These are phyloP conservation scores for peach (Prunus persica) DNA, from an alignment of 306 rosid species.

Conservation along the genomic window DNA sequence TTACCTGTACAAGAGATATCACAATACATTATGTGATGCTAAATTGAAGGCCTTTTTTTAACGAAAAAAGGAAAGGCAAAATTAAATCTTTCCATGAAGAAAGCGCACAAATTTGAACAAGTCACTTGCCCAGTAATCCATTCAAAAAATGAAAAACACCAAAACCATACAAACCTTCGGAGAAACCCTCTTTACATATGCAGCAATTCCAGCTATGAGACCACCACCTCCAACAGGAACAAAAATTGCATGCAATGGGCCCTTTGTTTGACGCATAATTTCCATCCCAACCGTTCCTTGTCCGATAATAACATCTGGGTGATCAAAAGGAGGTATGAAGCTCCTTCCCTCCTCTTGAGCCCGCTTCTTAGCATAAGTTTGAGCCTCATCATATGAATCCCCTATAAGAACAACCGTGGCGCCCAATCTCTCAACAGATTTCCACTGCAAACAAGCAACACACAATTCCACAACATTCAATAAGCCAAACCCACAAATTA, in stretches of 20 bases:
- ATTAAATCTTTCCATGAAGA: background rate
- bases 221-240: conserved; percentile 99
- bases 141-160: background rate
- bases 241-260: conserved; percentile 77
- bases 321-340: conserved; percentile 92
- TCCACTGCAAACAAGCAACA: conserved; percentile 52
- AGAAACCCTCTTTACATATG: conserved; percentile 86
- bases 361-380: conserved; percentile 77
- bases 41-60: background rate
- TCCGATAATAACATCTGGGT: conserved; percentile 89
- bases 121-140: background rate
- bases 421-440: conserved; percentile 78
- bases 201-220: conserved; percentile 94
- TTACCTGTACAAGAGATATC: conserved; percentile 53
- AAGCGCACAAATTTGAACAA: background rate
- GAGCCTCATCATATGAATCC: conserved; percentile 95
- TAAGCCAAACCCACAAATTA: background rate
- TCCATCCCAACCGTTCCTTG: conserved; percentile 99
- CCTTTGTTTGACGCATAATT: conserved; percentile 64
- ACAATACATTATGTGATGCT: background rate
- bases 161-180: conserved; percentile 60
- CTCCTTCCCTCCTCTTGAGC: conserved; percentile 64
- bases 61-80: background rate
- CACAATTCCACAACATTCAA: background rate
- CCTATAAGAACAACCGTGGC: conserved; percentile 84